These are phyloP conservation scores for Knoxia roxburghii DNA, from an alignment of 257 asterid genomes.

Conservation along the genomic window DNA sequence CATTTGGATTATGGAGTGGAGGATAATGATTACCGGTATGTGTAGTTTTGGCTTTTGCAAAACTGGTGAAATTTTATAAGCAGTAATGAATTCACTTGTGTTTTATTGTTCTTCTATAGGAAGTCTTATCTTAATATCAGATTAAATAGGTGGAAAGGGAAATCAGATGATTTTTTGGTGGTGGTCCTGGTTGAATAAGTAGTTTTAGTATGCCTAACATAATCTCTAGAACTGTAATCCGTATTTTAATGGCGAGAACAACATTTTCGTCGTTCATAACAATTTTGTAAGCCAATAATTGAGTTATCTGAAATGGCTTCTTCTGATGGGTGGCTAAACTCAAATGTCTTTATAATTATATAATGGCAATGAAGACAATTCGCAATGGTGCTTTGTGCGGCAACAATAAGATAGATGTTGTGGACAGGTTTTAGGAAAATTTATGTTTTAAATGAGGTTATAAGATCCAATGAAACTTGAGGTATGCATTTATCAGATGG, in stretches of 20 bases:
- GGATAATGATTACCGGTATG: conserved; percentile 81
- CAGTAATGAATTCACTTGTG: background rate
- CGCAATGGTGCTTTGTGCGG: too few relatives aligned
- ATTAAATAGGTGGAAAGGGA: too few relatives aligned
- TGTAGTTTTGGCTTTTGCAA: conserved; percentile 10
- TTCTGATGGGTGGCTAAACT: background rate
- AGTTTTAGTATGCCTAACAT: too few relatives aligned
- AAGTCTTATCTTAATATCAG: background rate
- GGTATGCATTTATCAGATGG: background rate
- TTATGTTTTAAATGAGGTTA: background rate
- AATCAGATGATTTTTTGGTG: background rate
- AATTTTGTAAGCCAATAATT: too few relatives aligned
- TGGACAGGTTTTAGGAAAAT: background rate
- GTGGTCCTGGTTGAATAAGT: too few relatives aligned
- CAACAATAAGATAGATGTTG: background rate
- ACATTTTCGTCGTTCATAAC: too few relatives aligned
- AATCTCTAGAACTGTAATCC: too few relatives aligned
- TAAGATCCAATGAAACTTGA: background rate
- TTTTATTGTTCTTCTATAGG: background rate
- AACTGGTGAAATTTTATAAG: background rate
- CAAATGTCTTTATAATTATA: background rate
- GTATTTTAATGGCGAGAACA: too few relatives aligned
- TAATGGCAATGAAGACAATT: too few relatives aligned
- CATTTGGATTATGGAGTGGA: conserved; percentile 61
- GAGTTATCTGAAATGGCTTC: background rate